phyloP scores from a whole-genome alignment of 208 protist species.

The Herpetomonas tarakana region DNA sequence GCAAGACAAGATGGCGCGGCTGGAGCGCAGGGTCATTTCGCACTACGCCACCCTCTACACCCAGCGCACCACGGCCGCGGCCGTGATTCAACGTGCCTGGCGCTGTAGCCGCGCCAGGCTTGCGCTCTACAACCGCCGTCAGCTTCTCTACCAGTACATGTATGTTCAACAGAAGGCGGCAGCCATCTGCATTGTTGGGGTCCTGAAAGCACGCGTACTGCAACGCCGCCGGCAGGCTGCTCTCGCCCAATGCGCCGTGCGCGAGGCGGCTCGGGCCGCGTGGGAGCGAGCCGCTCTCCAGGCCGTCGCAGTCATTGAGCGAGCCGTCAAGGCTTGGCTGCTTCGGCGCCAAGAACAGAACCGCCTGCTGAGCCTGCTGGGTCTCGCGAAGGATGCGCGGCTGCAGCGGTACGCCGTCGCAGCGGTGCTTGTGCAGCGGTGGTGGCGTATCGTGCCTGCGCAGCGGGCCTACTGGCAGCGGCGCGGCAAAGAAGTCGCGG shows the following conservation, averaged over 20 bases:
- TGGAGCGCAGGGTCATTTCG: slow-evolving; percentile 49
- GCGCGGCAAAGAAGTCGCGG: slow-evolving; percentile 29
- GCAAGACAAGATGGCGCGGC: slow-evolving; percentile 47
- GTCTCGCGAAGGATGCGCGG: slow-evolving; percentile 28
- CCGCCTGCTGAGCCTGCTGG: slow-evolving; percentile 31
- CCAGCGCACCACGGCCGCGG: slow-evolving; percentile 40
- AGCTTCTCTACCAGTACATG: slow-evolving; percentile 56
- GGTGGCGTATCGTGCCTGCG: slow-evolving; percentile 44
- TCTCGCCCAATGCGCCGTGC: not conserved
- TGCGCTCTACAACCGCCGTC: slow-evolving; percentile 41
- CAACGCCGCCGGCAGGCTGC: slow-evolving; percentile 14
- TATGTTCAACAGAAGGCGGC: slow-evolving; percentile 67
- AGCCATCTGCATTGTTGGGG: slow-evolving; percentile 50
- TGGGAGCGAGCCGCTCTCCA: slow-evolving; percentile 21
- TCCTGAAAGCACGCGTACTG: slow-evolving; percentile 28
- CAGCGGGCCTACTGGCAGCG: slow-evolving; percentile 56
- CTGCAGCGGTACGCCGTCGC: slow-evolving; percentile 27
- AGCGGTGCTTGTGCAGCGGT: slow-evolving; percentile 50
- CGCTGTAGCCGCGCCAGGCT: slow-evolving; percentile 45
- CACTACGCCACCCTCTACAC: slow-evolving; percentile 37
- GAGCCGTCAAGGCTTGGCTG: slow-evolving; percentile 24
- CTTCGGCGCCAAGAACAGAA: slow-evolving; percentile 26
- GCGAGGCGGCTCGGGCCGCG: slow-evolving; percentile 11
- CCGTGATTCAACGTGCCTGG: slow-evolving; percentile 58
- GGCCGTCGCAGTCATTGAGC: slow-evolving; percentile 24